Percentiles rank a stretch among this genome's conserved stretches.
phyloP scores from a whole-genome alignment of 73 alveolate genomes.

The Paramecium primaurelia region DNA sequence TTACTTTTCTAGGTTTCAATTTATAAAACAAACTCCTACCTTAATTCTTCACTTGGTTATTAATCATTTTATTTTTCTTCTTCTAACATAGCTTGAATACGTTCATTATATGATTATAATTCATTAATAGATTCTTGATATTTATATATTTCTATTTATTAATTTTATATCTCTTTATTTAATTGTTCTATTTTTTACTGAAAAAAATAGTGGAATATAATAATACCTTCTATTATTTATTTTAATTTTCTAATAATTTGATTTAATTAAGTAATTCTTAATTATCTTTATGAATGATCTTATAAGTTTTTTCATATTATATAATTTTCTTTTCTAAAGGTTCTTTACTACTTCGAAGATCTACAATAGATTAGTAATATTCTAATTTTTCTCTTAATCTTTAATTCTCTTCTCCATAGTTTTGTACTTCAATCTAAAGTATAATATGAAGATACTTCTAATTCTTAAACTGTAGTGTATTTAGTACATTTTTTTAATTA shows the following conservation, averaged over 20 bases:
- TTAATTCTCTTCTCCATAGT: not conserved
- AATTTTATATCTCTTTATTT: not conserved
- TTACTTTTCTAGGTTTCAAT: not conserved
- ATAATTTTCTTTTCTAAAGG: not conserved
- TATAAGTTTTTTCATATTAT: not conserved
- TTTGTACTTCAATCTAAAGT: not conserved
- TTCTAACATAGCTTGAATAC: not conserved
- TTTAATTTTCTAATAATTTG: not conserved
- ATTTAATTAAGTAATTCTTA: not conserved
- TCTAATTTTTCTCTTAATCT: not conserved
- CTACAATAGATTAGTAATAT: not conserved
- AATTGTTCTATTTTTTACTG: not conserved
- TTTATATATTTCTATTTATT: not conserved
- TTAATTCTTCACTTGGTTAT: conserved; percentile 11
- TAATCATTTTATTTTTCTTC: not conserved
- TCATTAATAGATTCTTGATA: not conserved
- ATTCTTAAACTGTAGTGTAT: not conserved
- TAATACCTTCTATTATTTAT: not conserved
- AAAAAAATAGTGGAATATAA: not conserved
- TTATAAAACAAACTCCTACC: not conserved
- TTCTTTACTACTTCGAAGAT: not conserved
- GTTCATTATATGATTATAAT: not conserved
- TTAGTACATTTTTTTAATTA: not conserved
- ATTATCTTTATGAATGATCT: not conserved
- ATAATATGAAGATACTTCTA: not conserved